Base-by-base conservation (phyloP, 1,284 basidiomycete species). In the Flammula alnicola region DNA sequence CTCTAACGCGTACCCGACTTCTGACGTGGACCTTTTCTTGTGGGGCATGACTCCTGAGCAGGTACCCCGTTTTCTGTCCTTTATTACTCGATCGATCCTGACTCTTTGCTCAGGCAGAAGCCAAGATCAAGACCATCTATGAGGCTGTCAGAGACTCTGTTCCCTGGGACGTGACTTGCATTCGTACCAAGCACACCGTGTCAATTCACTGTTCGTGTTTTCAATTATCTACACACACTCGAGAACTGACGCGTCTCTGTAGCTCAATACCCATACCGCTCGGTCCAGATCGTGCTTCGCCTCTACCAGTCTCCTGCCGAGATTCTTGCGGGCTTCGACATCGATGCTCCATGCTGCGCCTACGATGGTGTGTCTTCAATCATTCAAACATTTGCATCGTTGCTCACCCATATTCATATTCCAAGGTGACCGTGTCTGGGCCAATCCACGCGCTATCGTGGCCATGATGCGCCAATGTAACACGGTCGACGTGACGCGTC, bases 101-200 rank as follows among this genome's bases (percentile, higher is more conserved):
- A 50, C 19, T 14, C 31, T 27, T 39, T 43, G 17, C 35, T n/a
- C 49, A 81, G 75, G 81, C 81, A 0, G 80, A 84, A 56, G 70
- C 61, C 38, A 83, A 83, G 69, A 80, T 82, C 52, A 64, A 71
- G 26, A 53, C 65, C 12, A 81, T 85, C 26, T 84, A 79, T 58
- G 77, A 82, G 56, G 81, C 81, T 5, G 78, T 85, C 10, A 69
- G 80, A 23, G 79, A 83, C 57, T 79, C 80, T 3, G 75, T 84
- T 14, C 80, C 81, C n/a, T 84, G 80, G 81, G 81, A 83, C 58
- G 78, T 80, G 7, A 82, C 79, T 12, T 83, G 80, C 49, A 75
- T 84, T 47, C 74, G 81, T 30, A 81, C 79, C 39, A 82, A 79
- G 63, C 78, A 85, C 56, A 80, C 80, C 0, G 68, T 83, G 35